A percentile compares a stretch with the other conserved stretches of the same genome.
Conservation (phyloP, 139 green algal genomes). For the Yamagishiella unicocca region DNA sequence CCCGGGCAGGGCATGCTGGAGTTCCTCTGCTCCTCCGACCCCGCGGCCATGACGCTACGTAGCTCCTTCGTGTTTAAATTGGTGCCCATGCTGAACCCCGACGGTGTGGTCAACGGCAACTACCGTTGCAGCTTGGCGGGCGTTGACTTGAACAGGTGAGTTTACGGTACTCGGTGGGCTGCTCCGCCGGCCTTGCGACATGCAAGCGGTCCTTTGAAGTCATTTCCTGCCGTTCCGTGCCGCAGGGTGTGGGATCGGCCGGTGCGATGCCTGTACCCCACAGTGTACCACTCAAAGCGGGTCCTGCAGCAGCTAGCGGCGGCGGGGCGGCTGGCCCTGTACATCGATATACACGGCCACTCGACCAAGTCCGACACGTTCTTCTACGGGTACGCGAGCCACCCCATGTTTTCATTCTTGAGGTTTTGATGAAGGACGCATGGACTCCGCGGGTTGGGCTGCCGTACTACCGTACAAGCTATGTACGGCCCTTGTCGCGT, state of each 20-base stretch:
- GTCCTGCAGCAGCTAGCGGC: constrained; percentile 56
- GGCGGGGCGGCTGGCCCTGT: constrained; percentile 56
- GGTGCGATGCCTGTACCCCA: constrained; percentile 35
- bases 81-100: constrained; percentile 85
- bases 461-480: too few species aligned
- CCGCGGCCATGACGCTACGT: constrained; percentile 61
- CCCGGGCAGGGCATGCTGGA: constrained; percentile 65
- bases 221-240: too few species aligned
- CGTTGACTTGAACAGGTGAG: constrained; percentile 60
- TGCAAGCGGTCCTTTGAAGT: too few species aligned
- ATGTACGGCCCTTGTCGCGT: too few species aligned
- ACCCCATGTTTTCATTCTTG: too few species aligned
- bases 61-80: constrained; percentile 77
- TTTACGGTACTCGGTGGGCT: neutral
- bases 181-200: too few species aligned
- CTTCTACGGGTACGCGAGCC: constrained; percentile 55
- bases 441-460: too few species aligned
- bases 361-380: constrained; percentile 57
- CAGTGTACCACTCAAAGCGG: constrained; percentile 57
- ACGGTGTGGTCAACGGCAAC: constrained; percentile 62
- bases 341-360: constrained; percentile 64
- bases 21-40: constrained; percentile 66
- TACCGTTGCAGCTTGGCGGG: constrained; percentile 64
- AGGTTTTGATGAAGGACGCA: too few species aligned
- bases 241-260: constrained; percentile 58